Conservation (phyloP, 2,329 filamentous ascomycete genomes). For the Sarocladium brachiariae region DNA sequence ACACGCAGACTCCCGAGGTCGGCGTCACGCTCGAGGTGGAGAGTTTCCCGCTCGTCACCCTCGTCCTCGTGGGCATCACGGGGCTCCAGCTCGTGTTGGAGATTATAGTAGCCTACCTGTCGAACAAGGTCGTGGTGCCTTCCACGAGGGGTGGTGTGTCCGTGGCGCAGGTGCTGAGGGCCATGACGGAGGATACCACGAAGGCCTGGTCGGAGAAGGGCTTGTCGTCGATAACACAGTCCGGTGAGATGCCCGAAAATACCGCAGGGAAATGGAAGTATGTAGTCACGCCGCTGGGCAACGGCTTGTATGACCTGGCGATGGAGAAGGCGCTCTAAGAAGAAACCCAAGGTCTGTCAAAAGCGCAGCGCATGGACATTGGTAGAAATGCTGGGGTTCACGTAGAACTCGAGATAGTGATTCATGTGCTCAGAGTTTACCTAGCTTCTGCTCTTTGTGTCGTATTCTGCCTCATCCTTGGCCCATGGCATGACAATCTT, state of each 20-base stretch:
- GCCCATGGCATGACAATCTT: no score
- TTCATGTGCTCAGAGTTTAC: no score
- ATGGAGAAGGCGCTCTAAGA: neutral
- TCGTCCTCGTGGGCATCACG: neutral
- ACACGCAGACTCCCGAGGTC: neutral
- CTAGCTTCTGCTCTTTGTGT: no score
- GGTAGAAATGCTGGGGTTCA: no score
- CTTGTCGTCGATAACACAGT: neutral
- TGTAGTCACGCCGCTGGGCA: neutral
- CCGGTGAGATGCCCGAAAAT: neutral
- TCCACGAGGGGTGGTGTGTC: constrained; percentile 19
- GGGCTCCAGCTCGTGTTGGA: neutral
- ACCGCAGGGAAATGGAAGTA: neutral
- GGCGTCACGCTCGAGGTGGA: neutral
- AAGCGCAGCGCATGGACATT: no score
- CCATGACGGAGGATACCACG: constrained; percentile 2
- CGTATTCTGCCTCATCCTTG: no score
- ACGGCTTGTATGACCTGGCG: neutral
- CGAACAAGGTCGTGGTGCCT: neutral
- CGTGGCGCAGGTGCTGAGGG: constrained; percentile 18
- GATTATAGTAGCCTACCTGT: neutral
- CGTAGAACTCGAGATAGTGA: no score
- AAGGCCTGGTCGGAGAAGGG: neutral
- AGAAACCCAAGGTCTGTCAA: no score
- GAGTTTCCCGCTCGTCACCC: neutral